Base-by-base conservation (phyloP, 2,329 filamentous ascomycete genomes). In the Sarocladium oryzae region DNA sequence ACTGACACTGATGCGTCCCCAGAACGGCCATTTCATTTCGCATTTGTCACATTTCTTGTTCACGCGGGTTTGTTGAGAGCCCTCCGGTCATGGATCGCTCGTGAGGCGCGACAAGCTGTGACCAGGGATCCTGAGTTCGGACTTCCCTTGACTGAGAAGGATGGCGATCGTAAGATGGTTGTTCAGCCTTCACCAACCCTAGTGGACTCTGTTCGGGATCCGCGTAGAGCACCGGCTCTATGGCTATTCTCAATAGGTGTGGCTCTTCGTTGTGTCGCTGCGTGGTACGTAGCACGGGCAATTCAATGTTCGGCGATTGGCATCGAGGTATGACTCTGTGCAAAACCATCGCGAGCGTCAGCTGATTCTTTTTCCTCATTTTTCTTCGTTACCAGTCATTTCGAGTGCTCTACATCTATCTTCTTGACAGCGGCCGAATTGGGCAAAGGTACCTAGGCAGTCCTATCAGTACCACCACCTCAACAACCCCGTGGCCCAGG, bases 21-120 rank as follows among this genome's bases (percentile, higher is more conserved):
- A 49, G 46, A 49, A 37, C 11, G 46, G 10, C 46, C 46, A 20
- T 49, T 18, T 26, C 46, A 49, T 49, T 21, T 49, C n/a, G 11
- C 24, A 13, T 48, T 48, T 21, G 24, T 16, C 2, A 18, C 26
- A 5, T 33, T 48, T 4, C 10, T 48, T 16, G 20, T 48, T 32
- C 43, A 48, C 33, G 26, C 18, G 15, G 28, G n/a, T 6, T 13
- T 32, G 4, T 21, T 48, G 43, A 48, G 26, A 30, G 6, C 33
- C 16, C 26, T 48, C 6, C 43, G 15, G n/a, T n/a, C 43, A 33
- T 33, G 28, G 26, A 33, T 48, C n/a, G 15, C 28, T 33, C 26
- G 43, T 4, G 43, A 48, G 43, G 16, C 43, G 13, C 43, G 43
- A 24, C 24, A 18, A 33, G 9, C 43, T 33, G 7, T 16, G n/a